Evolutionary conservation across 805 yeast genomes (phyloP).

Genomic region (Gaillardinia entomophila): DNA sequence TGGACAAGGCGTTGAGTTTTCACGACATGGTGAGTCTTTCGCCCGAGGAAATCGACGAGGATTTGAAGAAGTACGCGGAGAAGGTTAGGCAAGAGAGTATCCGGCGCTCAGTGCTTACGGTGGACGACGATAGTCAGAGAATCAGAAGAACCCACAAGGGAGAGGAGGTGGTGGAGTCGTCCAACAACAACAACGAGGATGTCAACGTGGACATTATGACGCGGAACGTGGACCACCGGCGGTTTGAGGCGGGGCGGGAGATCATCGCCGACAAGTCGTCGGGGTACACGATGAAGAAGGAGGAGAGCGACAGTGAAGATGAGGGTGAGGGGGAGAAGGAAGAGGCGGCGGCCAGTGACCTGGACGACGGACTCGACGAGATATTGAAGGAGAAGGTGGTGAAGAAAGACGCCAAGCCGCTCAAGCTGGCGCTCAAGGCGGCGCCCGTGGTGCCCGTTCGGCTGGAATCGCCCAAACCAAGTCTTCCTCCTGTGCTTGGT

Average conservation of each 20-base stretch:
- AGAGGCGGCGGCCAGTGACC: slow-evolving; percentile 4
- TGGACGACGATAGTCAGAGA: slow-evolving; percentile 49
- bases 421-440: too few species aligned
- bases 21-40: slow-evolving; percentile 57
- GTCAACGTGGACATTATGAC: slow-evolving; percentile 18
- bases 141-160: slow-evolving; percentile 84
- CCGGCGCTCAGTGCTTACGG: slow-evolving; percentile 60
- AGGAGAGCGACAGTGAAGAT: slow-evolving; percentile 23
- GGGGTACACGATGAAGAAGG: slow-evolving; percentile 1
- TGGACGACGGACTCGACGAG: not conserved
- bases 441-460: not conserved
- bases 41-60: slow-evolving; percentile 78
- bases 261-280: not conserved
- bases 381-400: slow-evolving; percentile 3
- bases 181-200: slow-evolving; percentile 16
- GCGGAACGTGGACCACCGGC: slow-evolving; percentile 32
- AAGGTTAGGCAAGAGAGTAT: slow-evolving; percentile 65
- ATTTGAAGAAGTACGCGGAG: slow-evolving; percentile 63
- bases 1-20: slow-evolving; percentile 48
- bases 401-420: not conserved
- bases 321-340: slow-evolving; percentile 5
- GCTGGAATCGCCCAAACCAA: not conserved
- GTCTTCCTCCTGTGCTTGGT: not conserved
- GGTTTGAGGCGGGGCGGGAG: slow-evolving; percentile 17
- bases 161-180: slow-evolving; percentile 65